Base-by-base conservation (phyloP, 306 rosid genomes). In the Canavalia gladiata region DNA sequence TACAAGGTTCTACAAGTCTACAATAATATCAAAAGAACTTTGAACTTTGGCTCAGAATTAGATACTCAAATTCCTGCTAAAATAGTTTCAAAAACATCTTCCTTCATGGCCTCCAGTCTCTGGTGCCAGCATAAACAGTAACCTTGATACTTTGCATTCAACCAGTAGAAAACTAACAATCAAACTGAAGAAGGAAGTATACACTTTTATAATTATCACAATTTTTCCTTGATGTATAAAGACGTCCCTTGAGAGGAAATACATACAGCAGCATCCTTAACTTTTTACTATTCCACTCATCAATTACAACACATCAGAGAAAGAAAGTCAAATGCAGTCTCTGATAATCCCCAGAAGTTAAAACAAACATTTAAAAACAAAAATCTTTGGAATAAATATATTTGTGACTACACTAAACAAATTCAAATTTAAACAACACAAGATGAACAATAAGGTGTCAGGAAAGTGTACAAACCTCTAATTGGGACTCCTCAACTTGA, bases 401-500 rank as follows among this genome's bases (percentile, higher is more conserved):
- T 45, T 28, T 41, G 43, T 57, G 75, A 11, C 37, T 29, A 5
- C 72, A n/a, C n/a, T n/a, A n/a, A n/a, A 55, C 34, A 58, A 31
- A 76, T 41, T 64, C 57, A 71, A 75, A 11, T 50, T 64, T 72
- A 66, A 70, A 64, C 34, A 60, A n/a, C 13, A 33, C 4, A 39
- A 67, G 49, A 66, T 58, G 70, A 54, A 63, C 25, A 57, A 39
- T 47, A 58, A 72, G 51, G 59, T 65, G 37, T 47, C 74, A 6
- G 67, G 72, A 76, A 45, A 75, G 7, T 2, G 65, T 29, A 72
- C 55, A 76, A 85, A 95, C 99, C 98, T 95, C 97, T 73, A 84
- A 71, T 35, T 86, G 98, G 70, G 93, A 88, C 74, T 93, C 97
- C 77, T 87, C 88, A 67, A 66, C 86, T 60, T 82, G 84, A 76